Evolutionary conservation across 2,329 filamentous ascomycete genomes (phyloP).

Genomic region (Leptographium wingfieldii): DNA sequence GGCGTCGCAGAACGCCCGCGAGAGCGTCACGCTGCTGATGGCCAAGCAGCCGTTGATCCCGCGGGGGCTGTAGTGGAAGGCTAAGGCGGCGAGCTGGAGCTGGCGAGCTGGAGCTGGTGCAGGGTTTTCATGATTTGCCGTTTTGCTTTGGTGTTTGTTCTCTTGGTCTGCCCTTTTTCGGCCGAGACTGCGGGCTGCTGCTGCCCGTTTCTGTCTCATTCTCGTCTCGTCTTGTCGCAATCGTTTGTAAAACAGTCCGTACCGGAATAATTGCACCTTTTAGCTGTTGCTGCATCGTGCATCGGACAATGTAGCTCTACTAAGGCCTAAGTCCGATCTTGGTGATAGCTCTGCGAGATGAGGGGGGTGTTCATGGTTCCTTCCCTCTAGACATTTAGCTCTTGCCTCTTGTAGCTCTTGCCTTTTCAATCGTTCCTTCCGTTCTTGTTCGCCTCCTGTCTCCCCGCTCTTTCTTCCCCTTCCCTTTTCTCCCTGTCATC

Average conservation of each 20-base stretch:
- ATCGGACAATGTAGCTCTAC: neutral
- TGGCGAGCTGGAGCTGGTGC: too few relatives aligned
- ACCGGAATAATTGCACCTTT: neutral
- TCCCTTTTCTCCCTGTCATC: neutral
- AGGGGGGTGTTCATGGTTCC: neutral
- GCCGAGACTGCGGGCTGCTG: too few relatives aligned
- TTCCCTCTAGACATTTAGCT: neutral
- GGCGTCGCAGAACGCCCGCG: constrained; percentile 44
- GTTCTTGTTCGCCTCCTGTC: neutral
- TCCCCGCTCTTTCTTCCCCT: neutral
- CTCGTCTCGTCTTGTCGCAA: too few relatives aligned
- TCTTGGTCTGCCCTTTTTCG: too few relatives aligned
- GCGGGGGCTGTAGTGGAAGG: constrained; percentile 2
- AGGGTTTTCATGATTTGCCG: too few relatives aligned
- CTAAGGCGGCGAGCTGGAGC: too few relatives aligned
- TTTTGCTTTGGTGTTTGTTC: too few relatives aligned
- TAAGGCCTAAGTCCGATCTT: neutral
- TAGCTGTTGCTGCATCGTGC: too few relatives aligned
- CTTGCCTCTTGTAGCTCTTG: neutral
- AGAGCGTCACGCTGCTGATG: constrained; percentile 50
- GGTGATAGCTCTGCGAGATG: too few relatives aligned
- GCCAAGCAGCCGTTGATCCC: constrained; percentile 32
- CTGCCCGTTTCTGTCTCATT: too few relatives aligned
- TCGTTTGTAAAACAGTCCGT: too few relatives aligned
- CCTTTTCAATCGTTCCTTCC: neutral